These are phyloP conservation scores for Saccharum officinarum DNA, from an alignment of 176 grass and related monocot species.

Conservation along the genomic window DNA sequence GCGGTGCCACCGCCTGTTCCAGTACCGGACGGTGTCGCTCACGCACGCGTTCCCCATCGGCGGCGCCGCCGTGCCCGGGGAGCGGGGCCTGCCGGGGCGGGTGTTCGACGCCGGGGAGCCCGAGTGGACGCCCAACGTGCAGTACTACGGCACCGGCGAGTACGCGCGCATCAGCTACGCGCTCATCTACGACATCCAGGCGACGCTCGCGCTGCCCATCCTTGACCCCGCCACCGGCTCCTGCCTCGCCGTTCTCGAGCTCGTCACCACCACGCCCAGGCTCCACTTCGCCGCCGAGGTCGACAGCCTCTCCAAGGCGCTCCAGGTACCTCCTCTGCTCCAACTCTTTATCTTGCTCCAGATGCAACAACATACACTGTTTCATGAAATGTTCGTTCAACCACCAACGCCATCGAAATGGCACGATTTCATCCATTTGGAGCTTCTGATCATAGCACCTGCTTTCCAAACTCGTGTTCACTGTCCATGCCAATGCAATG, in stretches of 20 bases:
- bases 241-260: slow-evolving; percentile 83
- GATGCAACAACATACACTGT: not conserved
- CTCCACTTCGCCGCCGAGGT: slow-evolving; percentile 67
- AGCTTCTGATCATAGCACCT: not conserved
- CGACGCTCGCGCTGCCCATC: slow-evolving; percentile 74
- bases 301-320: slow-evolving; percentile 79
- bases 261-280: slow-evolving; percentile 63
- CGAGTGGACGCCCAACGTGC: slow-evolving; percentile 95
- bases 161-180: slow-evolving; percentile 92
- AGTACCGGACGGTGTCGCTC: slow-evolving; percentile 76
- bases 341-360: not conserved
- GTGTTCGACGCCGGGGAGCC: slow-evolving; percentile 73
- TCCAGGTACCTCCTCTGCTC: slow-evolving; percentile 48
- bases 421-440: not conserved
- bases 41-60: slow-evolving; percentile 74
- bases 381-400: not conserved
- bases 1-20: slow-evolving; percentile 57
- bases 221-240: slow-evolving; percentile 46
- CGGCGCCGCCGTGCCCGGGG: slow-evolving; percentile 36
- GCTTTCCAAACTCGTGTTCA: not conserved
- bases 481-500: not conserved
- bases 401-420: not conserved
- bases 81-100: slow-evolving; percentile 69
- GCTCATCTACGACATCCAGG: slow-evolving; percentile 83
- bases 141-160: slow-evolving; percentile 85